Conservation (phyloP, 495 filamentous ascomycete species). For the Elaphomyces granulatus region DNA sequence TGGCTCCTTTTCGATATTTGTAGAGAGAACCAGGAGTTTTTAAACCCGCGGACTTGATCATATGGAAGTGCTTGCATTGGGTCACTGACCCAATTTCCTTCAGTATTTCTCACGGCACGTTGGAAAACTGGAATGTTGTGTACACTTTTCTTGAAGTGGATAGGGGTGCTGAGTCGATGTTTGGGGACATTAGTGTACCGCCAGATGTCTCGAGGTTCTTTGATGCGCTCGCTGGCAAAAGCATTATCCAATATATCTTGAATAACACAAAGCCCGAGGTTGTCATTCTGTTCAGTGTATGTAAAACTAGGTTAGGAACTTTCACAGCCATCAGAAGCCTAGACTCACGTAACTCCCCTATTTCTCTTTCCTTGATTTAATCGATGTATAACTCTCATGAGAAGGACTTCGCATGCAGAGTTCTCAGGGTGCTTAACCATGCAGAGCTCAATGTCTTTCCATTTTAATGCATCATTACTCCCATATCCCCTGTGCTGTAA, state of each 20-base stretch:
- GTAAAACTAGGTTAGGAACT: not conserved
- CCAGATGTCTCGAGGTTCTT: constrained; percentile 2
- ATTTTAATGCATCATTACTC: constrained; percentile 13
- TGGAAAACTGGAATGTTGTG: constrained; percentile 4
- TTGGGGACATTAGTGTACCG: not conserved
- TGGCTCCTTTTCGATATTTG: constrained; percentile 4
- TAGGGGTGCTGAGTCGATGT: constrained; percentile 4
- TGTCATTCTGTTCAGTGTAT: constrained; percentile 15
- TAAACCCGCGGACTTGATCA: not conserved
- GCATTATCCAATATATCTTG: constrained; percentile 11
- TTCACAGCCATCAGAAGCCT: not conserved
- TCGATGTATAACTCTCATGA: constrained; percentile 13
- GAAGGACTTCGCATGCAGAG: constrained; percentile 10
- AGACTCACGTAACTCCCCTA: constrained; percentile 9
- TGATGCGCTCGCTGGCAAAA: constrained; percentile 9
- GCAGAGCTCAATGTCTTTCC: constrained; percentile 10
- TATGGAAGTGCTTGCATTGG: not conserved
- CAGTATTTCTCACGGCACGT: constrained; percentile 1
- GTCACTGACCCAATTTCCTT: not conserved
- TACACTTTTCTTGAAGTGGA: constrained; percentile 2
- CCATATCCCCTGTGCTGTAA: too few species aligned
- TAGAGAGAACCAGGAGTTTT: not conserved
- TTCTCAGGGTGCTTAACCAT: constrained; percentile 10
- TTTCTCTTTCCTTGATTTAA: constrained; percentile 17
- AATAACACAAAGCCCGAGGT: constrained; percentile 14